Percentiles rank a stretch among this genome's conserved stretches.
phyloP scores from a whole-genome alignment of 2,329 filamentous ascomycete species.

The Apiospora marii region DNA sequence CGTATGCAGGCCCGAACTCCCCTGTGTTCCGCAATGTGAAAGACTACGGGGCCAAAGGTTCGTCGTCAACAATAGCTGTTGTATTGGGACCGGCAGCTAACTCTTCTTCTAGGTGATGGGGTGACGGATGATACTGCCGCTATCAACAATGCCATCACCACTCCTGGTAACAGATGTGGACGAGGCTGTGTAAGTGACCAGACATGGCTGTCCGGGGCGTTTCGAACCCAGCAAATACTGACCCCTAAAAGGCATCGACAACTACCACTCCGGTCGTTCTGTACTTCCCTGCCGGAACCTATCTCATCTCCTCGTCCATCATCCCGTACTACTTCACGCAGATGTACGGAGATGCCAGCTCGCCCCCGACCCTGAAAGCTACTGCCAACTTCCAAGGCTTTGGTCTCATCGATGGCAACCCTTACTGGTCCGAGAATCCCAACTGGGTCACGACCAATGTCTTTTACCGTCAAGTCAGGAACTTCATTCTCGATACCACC shows the following conservation, averaged over 20 bases:
- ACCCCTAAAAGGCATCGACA: constrained; percentile 44
- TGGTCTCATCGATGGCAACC: constrained; percentile 65
- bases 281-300: constrained; percentile 58
- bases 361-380: constrained; percentile 62
- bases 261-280: constrained; percentile 51
- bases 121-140: constrained; percentile 55
- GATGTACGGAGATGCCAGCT: constrained; percentile 66
- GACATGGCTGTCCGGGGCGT: not conserved
- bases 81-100: constrained; percentile 4
- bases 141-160: constrained; percentile 53
- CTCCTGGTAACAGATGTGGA: constrained; percentile 49
- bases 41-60: constrained; percentile 55
- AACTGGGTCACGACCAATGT: constrained; percentile 62
- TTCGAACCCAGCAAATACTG: not conserved
- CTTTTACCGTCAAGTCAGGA: constrained; percentile 71
- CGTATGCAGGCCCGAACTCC: constrained; percentile 46
- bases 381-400: constrained; percentile 60
- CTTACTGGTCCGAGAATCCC: constrained; percentile 50
- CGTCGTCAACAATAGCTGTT: constrained; percentile 27
- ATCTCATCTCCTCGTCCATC: constrained; percentile 63
- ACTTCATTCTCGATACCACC: constrained; percentile 66
- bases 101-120: constrained; percentile 47
- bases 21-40: constrained; percentile 58
- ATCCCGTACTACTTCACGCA: constrained; percentile 71
- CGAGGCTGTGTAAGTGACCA: constrained; percentile 49